Conservation (phyloP, 2,329 filamentous ascomycete genomes). For the Furcasterigmium sp. region DNA sequence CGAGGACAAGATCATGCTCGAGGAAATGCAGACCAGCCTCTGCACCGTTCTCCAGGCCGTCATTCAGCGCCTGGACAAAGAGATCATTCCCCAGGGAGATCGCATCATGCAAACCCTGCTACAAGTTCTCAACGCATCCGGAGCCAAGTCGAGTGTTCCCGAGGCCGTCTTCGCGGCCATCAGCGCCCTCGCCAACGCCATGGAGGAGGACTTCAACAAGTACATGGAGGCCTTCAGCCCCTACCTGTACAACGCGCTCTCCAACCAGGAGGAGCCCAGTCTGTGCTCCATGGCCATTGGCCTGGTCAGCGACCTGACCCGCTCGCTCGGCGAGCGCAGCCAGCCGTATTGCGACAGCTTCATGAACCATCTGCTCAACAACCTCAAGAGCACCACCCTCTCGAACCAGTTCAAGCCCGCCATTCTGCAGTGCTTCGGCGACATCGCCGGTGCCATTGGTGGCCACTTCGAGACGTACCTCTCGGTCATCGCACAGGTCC, state of each 20-base stretch:
- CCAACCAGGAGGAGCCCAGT: constrained; percentile 91
- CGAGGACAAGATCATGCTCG: constrained; percentile 90
- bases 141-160: constrained; percentile 86
- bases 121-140: constrained; percentile 70
- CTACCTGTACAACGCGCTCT: constrained; percentile 88
- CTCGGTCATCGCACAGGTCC: constrained; percentile 83
- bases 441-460: constrained; percentile 91
- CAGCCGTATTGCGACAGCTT: constrained; percentile 95
- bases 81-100: constrained; percentile 85
- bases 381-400: constrained; percentile 80
- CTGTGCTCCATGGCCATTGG: constrained; percentile 97
- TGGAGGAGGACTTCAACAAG: constrained; percentile 90
- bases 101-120: constrained; percentile 89
- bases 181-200: constrained; percentile 82
- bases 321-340: constrained; percentile 82
- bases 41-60: constrained; percentile 88
- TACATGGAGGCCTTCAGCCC: constrained; percentile 96
- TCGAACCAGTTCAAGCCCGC: constrained; percentile 97
- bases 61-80: constrained; percentile 83
- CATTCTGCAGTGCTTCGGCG: constrained; percentile 95
- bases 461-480: constrained; percentile 92
- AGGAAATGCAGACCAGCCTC: constrained; percentile 97
- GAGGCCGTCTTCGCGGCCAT: constrained; percentile 91
- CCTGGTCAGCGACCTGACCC: constrained; percentile 91
- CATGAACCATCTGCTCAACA: constrained; percentile 96